Evolutionary conservation across 371 early-diverging fungal genomes (phyloP).

Genomic region (Coemansia sp.): DNA sequence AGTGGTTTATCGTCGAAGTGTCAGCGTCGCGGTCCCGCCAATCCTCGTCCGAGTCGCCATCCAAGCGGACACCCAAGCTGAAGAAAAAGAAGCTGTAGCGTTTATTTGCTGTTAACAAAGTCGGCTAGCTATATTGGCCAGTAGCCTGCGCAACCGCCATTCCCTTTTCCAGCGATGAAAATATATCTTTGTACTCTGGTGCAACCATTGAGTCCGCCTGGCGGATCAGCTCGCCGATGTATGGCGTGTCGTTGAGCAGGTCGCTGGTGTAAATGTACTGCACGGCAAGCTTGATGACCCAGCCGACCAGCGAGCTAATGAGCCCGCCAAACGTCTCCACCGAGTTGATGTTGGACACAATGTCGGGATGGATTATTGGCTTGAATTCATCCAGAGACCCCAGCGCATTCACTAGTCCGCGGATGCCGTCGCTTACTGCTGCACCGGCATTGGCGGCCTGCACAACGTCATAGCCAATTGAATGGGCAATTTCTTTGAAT

Average conservation of each 20-base stretch:
- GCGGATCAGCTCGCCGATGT: constrained; percentile 44
- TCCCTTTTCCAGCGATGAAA: constrained; percentile 11
- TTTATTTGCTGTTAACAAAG: not conserved
- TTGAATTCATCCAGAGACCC: constrained; percentile 27
- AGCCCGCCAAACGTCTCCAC: constrained; percentile 27
- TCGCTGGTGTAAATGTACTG: constrained; percentile 22
- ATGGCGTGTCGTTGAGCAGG: constrained; percentile 41
- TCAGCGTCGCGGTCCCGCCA: constrained; percentile 5
- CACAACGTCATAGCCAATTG: constrained; percentile 24
- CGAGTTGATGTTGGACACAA: constrained; percentile 16
- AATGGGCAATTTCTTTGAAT: constrained; percentile 42
- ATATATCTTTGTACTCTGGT: constrained; percentile 14
- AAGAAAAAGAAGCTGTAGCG: constrained; percentile 40
- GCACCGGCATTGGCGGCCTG: constrained; percentile 26
- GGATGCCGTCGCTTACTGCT: constrained; percentile 17
- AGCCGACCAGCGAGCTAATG: constrained; percentile 25
- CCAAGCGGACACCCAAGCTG: constrained; percentile 3
- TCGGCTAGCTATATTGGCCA: not conserved
- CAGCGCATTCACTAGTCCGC: constrained; percentile 13
- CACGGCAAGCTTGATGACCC: constrained; percentile 17
- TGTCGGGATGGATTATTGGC: constrained; percentile 28
- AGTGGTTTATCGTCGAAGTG: constrained; percentile 43
- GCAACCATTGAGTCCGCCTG: constrained; percentile 19
- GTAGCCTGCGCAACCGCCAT: not conserved
- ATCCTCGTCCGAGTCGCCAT: not conserved